Base-by-base conservation (phyloP, 2,329 filamentous ascomycete species). In the Trichoderma sp. region DNA sequence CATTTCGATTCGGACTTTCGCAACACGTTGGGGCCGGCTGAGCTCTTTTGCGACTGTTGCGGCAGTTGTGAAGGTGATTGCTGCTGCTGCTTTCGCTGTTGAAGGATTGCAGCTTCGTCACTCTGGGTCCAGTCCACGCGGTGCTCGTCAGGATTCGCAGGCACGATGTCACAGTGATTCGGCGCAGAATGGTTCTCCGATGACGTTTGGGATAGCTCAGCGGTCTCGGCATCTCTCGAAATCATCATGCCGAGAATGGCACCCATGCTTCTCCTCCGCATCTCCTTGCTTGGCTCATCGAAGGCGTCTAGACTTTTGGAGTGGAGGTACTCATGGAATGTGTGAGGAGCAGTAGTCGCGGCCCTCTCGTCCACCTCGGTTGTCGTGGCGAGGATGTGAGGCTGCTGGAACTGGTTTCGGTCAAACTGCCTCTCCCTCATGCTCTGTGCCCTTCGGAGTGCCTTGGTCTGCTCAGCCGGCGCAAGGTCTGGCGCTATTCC, bases 91-190 rank as follows among this genome's bases (percentile, higher is more conserved):
- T 52, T 39, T 30, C 64, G 54, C 50, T 69, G 67, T 43, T 67
- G 62, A 60, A 50, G 41, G 26, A 44, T 48, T 7, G 54, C 69
- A 68, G 69, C 57, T 73, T 86, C 82, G 67, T 87, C 85, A 69
- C 79, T 82, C 71, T 88, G 85, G 34, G 83, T 82, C 85, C 85
- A 88, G 72, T 88, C 84, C 63, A 82, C 81, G 39, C 80, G 77
- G 69, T 79, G 77, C 63, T 79, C 75, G 34, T 77, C 69, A 15
- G 67, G 66, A 39, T 69, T 67, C 9, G 65, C 65, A 6, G 61
- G 52, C 34, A 50, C 12, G 21, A 72, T 66, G 7, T 74, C 72
- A 15, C 71, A 63, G 43, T 71, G 69, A 24, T 74, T 74, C 30
- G 54, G 30, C 21, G 34, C 34, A 21, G 58, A 30, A n/a, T 63